Evolutionary conservation across 768 basidiomycete genomes (phyloP), one percentile per base, ranked within the genome.

Genomic region (Tricholoma furcatifolium): DNA sequence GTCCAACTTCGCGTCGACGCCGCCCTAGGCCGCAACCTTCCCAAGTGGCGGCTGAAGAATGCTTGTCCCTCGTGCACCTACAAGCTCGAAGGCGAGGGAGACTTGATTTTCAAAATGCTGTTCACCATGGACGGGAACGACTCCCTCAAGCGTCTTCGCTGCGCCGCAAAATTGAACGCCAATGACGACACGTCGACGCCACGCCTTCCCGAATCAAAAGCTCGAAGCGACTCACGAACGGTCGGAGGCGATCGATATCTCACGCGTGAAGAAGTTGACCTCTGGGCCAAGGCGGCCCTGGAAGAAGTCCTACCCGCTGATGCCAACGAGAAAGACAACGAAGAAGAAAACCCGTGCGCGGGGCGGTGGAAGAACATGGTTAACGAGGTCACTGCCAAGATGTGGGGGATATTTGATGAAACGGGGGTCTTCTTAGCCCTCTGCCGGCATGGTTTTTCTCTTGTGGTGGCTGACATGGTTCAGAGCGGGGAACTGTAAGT

Each of bases 321-420:
- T 1, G 27, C 41, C 15, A 20, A 7, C n/a, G 40, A 15, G 27
- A 36, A 35, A 24, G 39, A 32, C 20, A n/a, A n/a, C n/a, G 50
- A 6, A 1, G 41, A 43, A 17, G 14, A 17, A 5, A 51, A 43
- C 18, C 50, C 41, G 3, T 51, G 50, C 14, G 31, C 17, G 2
- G 48, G n/a, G 2, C 24, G 17, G 8, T 50, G 48, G 48, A 50
- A 42, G 27, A 50, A 50, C 20, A 43, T 51, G n/a, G n/a, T n/a
- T n/a, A n/a, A n/a, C n/a, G n/a, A n/a, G n/a, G n/a, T n/a, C n/a
- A n/a, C n/a, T n/a, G n/a, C n/a, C n/a, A n/a, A n/a, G n/a, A n/a
- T n/a, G n/a, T n/a, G n/a, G n/a, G n/a, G n/a, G n/a, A n/a, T n/a
- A n/a, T n/a, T n/a, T n/a, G n/a, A n/a, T n/a, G n/a, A n/a, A n/a